Percentiles rank a stretch among this genome's conserved stretches.
Conservation (phyloP, 106 monocot genomes). For the Allium fistulosum region DNA sequence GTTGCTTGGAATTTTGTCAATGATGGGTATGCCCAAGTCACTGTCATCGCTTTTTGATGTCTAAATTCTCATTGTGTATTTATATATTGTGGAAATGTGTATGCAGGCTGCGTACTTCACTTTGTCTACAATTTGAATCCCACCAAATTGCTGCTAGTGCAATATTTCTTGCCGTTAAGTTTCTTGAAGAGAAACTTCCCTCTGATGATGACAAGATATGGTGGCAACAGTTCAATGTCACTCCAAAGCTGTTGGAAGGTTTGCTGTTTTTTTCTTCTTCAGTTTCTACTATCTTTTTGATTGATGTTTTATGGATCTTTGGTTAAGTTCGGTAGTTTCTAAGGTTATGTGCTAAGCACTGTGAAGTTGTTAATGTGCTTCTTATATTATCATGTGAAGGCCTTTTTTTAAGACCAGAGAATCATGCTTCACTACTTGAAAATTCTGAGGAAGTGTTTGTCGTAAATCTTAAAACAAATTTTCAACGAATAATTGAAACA, state of each 20-base stretch:
- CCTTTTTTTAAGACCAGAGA: too few species aligned
- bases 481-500: too few species aligned
- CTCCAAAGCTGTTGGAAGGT: constrained; percentile 88
- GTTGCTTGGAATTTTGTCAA: constrained; percentile 99
- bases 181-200: constrained; percentile 92
- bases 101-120: constrained; percentile 90
- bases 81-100: constrained; percentile 22
- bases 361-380: too few species aligned
- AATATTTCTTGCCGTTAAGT: constrained; percentile 93
- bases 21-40: constrained; percentile 72
- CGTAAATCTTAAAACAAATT: too few species aligned
- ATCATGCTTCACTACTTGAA: too few species aligned
- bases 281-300: too few species aligned
- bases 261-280: background rate
- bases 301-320: too few species aligned
- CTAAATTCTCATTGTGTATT: constrained; percentile 11
- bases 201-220: constrained; percentile 90
- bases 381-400: too few species aligned
- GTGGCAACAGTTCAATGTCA: constrained; percentile 56
- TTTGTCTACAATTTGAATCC: constrained; percentile 94
- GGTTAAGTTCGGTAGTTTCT: too few species aligned
- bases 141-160: constrained; percentile 98
- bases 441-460: too few species aligned
- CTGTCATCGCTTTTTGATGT: constrained; percentile 2
- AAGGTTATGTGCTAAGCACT: too few species aligned